phyloP scores from a whole-genome alignment of 192 early-diverging fungal genomes.

The Dissophora ornata region DNA sequence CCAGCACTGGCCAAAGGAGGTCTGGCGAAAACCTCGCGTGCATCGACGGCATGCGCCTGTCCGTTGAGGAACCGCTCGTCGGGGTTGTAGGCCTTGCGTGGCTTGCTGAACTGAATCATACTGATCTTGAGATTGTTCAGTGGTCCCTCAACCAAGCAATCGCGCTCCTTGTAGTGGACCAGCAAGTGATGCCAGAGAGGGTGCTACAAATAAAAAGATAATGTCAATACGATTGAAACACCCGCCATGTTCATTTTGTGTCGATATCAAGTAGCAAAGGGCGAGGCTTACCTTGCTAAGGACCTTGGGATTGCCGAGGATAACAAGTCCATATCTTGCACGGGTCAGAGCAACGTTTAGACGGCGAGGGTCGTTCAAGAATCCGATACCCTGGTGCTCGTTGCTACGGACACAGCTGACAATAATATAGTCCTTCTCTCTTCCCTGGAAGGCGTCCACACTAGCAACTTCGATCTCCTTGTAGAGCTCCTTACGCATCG shows the following conservation, averaged over 20 bases:
- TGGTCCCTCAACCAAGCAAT: slow-evolving; percentile 93
- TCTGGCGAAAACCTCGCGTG: slow-evolving; percentile 67
- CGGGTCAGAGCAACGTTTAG: slow-evolving; percentile 91
- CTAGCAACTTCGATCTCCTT: slow-evolving; percentile 99
- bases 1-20: slow-evolving; percentile 62
- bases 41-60: slow-evolving; percentile 67
- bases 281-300: slow-evolving; percentile 70
- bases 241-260: too few relatives aligned
- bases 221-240: too few relatives aligned
- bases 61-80: slow-evolving; percentile 71
- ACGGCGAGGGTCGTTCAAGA: slow-evolving; percentile 91
- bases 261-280: neutral
- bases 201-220: too few relatives aligned
- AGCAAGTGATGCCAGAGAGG: slow-evolving; percentile 97
- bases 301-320: slow-evolving; percentile 96
- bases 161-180: slow-evolving; percentile 89
- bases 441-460: slow-evolving; percentile 99
- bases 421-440: slow-evolving; percentile 99
- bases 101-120: slow-evolving; percentile 89
- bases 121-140: slow-evolving; percentile 88
- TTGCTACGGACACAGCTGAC: slow-evolving; percentile 97
- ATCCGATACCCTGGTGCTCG: slow-evolving; percentile 96
- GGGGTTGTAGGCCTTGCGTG: slow-evolving; percentile 66
- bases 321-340: slow-evolving; percentile 93
- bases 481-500: slow-evolving; percentile 92